Base-by-base conservation (phyloP, 164 flowering plant species). In the Kalanchoe fedtschenkoi region DNA sequence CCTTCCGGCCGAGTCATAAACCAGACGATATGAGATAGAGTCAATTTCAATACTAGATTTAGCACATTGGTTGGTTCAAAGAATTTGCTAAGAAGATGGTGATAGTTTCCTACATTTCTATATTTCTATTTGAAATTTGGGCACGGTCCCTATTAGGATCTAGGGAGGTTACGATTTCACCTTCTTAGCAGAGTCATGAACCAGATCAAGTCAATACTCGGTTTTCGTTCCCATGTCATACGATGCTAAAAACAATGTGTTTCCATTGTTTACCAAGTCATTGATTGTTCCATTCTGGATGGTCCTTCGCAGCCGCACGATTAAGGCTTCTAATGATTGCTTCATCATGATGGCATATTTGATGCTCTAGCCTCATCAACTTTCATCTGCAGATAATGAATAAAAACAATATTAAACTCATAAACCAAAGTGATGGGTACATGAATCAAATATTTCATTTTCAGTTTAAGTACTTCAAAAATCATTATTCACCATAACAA, bases 231-330 rank as follows among this genome's bases (percentile, higher is more conserved):
- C 32, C 17, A 11, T 51, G 26, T 10, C 32, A 26, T 26, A 26
- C 28, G 32, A 51, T 10, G 56, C 56, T 51, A 51, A 51, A 24
- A 51, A 24, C 32, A 2, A 32, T 26, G 56, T 51, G 7, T 51
- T 51, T 32, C 56, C 56, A 51, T 51, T 51, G 56, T 51, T 51
- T 51, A 51, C 56, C 32, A 51, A 51, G 56, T 51, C 56, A 51
- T 4, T 24, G 14, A 32, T 26, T n/a, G n/a, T n/a, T n/a, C n/a
- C n/a, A n/a, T n/a, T n/a, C n/a, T n/a, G n/a, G n/a, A n/a, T n/a
- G n/a, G n/a, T n/a, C n/a, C n/a, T n/a, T n/a, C n/a, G n/a, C n/a
- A 51, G 32, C 14, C 56, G 32, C 17, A 28, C 21, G 5, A 51
- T 4, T 26, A 51, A 51, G 32, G 56, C 56, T 51, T 51, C 56